A percentile compares a stretch with the other conserved stretches of the same genome.
Evolutionary conservation across 2,329 filamentous ascomycete species (phyloP).

Genomic region (Pseudogymnoascus sp.): DNA sequence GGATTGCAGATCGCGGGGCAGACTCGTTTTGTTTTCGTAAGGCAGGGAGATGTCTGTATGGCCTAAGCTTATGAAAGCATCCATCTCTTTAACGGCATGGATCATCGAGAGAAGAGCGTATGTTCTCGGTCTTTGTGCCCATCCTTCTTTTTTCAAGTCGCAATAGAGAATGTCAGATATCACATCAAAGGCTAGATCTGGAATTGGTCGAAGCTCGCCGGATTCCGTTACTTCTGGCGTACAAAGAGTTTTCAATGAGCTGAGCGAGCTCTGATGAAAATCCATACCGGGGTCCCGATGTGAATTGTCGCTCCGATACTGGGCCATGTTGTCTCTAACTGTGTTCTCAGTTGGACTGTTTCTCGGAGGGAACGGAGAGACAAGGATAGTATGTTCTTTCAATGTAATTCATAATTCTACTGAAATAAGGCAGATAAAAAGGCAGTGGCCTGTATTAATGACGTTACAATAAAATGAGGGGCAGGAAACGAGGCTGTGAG

Average conservation of each 20-base stretch:
- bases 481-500: not conserved
- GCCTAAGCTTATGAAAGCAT: not conserved
- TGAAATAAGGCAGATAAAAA: not conserved
- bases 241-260: not conserved
- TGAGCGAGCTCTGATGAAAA: not conserved
- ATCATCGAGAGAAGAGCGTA: not conserved
- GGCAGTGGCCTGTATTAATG: not conserved
- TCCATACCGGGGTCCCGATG: not conserved
- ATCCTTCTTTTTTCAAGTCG: not conserved
- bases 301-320: not conserved
- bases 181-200: not conserved
- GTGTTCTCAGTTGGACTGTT: not conserved
- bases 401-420: not conserved
- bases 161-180: not conserved
- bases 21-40: not conserved
- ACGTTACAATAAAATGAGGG: not conserved
- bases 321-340: not conserved
- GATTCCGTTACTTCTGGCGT: not conserved
- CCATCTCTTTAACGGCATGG: not conserved
- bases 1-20: not conserved
- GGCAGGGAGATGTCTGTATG: not conserved
- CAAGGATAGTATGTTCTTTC: not conserved
- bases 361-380: not conserved
- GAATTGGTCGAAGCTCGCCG: not conserved
- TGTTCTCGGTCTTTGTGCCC: not conserved